Evolutionary conservation across 495 filamentous ascomycete genomes (phyloP).

Genomic region (Penicillium robsamsonii): DNA sequence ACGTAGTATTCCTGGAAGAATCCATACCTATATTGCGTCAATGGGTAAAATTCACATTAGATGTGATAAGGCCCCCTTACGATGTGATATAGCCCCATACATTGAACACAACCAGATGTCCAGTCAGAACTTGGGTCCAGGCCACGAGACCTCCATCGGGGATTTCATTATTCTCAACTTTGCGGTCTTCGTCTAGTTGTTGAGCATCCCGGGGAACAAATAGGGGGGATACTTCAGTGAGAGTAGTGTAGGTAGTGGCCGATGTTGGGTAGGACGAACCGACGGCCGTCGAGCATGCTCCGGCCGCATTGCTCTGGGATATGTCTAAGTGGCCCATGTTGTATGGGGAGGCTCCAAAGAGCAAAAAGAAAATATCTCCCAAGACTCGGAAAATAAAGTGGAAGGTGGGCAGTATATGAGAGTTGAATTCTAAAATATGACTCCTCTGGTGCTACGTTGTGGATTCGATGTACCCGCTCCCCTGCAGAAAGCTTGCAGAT

Average conservation of each 20-base stretch:
- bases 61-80: constrained; percentile 3
- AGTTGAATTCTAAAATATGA: not conserved
- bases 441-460: not conserved
- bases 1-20: constrained; percentile 71
- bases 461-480: not conserved
- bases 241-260: not conserved
- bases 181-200: constrained; percentile 3
- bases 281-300: not conserved
- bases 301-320: not conserved
- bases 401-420: not conserved
- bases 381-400: not conserved
- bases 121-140: constrained; percentile 57
- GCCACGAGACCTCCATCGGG: constrained; percentile 49
- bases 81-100: constrained; percentile 62
- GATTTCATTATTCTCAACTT: constrained; percentile 3
- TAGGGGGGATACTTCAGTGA: constrained; percentile 2
- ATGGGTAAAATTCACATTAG: no score
- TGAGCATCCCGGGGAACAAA: not conserved
- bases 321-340: not conserved
- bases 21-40: constrained; percentile 50
- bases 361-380: not conserved
- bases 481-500: constrained; percentile 2
- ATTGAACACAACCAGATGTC: constrained; percentile 56
- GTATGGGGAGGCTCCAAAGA: not conserved
- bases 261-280: not conserved